phyloP scores from a whole-genome alignment of 108 stramenopile genomes.

The Cyclotella atomus region DNA sequence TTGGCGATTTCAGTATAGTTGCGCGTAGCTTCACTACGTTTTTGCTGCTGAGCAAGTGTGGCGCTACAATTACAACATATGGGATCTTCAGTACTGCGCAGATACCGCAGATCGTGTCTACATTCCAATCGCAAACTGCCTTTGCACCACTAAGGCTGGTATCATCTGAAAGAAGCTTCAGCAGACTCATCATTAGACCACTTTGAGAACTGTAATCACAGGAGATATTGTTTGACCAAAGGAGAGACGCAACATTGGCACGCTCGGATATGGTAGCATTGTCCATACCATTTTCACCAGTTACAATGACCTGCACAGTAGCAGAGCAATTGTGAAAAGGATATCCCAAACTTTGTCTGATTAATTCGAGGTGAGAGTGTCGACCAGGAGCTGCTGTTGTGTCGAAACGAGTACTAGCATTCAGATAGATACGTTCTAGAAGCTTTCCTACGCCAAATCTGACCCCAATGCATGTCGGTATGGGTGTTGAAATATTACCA shows the following conservation, averaged over 20 bases:
- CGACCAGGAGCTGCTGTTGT: constrained; percentile 7
- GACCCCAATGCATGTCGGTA: constrained; percentile 72
- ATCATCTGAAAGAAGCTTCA: constrained; percentile 38
- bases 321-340: constrained; percentile 46
- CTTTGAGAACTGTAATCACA: constrained; percentile 81
- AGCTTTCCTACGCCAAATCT: constrained; percentile 65
- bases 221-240: constrained; percentile 75
- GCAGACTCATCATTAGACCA: constrained; percentile 62
- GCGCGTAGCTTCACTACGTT: constrained; percentile 68
- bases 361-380: constrained; percentile 29
- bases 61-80: constrained; percentile 76
- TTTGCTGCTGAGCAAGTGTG: constrained; percentile 75
- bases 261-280: constrained; percentile 53
- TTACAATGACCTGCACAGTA: constrained; percentile 64
- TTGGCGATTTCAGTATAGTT: constrained; percentile 21
- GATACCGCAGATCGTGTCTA: constrained; percentile 70
- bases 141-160: constrained; percentile 2
- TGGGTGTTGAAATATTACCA: constrained; percentile 76
- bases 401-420: constrained; percentile 40
- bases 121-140: constrained; percentile 54
- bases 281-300: constrained; percentile 69
- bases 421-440: constrained; percentile 66
- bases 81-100: constrained; percentile 76
- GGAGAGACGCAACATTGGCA: constrained; percentile 58
- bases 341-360: constrained; percentile 67